Evolutionary conservation across 345 rosid species (phyloP), one percentile per base, ranked within the genome.

Genomic region (Cardiospermum halicacabum): DNA sequence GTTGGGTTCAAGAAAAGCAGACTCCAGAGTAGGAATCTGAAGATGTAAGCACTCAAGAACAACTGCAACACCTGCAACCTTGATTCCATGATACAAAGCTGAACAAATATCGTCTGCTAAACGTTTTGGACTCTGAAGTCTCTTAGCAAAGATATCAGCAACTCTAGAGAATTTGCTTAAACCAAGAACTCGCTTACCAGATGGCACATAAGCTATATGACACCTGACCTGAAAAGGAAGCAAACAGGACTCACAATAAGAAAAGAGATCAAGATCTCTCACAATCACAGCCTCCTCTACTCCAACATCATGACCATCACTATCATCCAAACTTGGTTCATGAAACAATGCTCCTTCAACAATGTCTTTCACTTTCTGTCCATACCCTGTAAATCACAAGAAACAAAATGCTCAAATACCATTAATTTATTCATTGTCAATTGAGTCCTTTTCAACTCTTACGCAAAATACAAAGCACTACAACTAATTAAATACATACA

Each of bases 121-220:
- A 64, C 89, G 85, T 58, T 89, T 93, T 50, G 99, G 97, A 32
- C 84, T 78, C 70, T 95, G 97, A 36, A 91, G 96, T 56, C 94
- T 78, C 77, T 85, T 91, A 21, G 90, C 92, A 71, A 85, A 95
- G 48, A 91, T 84, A 75, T 91, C 92, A 28, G 96, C 73, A 11
- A 91, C 96, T 71, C 97, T 83, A 2, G 96, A 89, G 70, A 91
- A 84, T 77, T 95, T 95, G 82, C 99, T 95, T 57, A 95, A 75
- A 61, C 99, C 97, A 26, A 95, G 74, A 24, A 95, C 97, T 34
- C 77, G 80, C 55, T 87, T 81, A 28, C 89, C 85, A 4, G 88
- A 82, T 15, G 99, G 96, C 65, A 95, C 87, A 78, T 91, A 95
- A 64, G 96, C 96, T 0, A 95, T 72, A 68, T 91, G 97, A 58